Base-by-base conservation (phyloP, 305 asterid species). In the Fraxinus dipetala region DNA sequence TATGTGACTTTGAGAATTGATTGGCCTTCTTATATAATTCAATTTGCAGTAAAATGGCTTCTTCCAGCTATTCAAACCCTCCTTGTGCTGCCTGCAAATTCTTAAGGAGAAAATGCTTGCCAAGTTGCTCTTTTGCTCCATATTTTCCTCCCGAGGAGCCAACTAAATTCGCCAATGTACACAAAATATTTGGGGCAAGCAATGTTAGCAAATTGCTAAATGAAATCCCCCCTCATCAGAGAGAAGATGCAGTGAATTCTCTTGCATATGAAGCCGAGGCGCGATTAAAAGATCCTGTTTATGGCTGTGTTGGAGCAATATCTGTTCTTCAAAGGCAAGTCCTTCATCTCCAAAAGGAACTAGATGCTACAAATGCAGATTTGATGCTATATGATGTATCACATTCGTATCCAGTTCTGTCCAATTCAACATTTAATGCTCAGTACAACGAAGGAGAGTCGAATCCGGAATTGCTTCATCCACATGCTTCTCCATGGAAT, bases 81-180 rank as follows among this genome's bases (percentile, higher is more conserved):
- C 93, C 93, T 0, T 90, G 95, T 72, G 95, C 93, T 3, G 95
- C 93, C 73, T 91, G 95, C 89, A 91, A 91, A 56, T 90, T 88
- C 85, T 85, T 91, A 14, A 59, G 95, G 72, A 79, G 93, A 31
- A 91, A 87, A 77, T 91, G 95, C 87, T 54, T 86, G 43, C 85
- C 91, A 13, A 85, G 86, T 16, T 91, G 95, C 87, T 40, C 83
- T 1, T 91, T 88, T 40, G 90, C 92, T 0, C 88, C 92, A 6
- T 89, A 90, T 76, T 91, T 91, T 35, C 92, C 92, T 1, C 89
- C 95, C 0, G 93, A 91, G 70, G 92, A 91, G 16, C 92, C 93
- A 0, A 78, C 76, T 1, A 91, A 91, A 70, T 91, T 91, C 54
- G 74, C 87, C 59, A 87, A 86, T 69, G 95, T 90, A 0, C 95